Base-by-base conservation (phyloP, 352 stramenopile genomes). In the Peronosclerospora sorghi region DNA sequence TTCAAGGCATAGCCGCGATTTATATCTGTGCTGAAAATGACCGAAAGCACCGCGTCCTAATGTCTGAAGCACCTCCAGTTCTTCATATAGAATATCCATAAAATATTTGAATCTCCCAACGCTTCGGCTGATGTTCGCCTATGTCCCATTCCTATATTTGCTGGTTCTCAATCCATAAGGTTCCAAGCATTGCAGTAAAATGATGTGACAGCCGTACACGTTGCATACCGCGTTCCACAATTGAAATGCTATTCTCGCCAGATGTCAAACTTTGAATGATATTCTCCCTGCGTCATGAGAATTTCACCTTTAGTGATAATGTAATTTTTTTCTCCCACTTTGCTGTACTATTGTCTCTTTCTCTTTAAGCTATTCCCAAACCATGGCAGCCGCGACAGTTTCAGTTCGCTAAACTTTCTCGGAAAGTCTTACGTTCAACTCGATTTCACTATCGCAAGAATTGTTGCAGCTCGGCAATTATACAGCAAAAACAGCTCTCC, bases 401-500 rank as follows among this genome's bases (percentile, higher is more conserved):
- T 71, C 30, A 85, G 57, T 35, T 81, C 80, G 41, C 71, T 46
- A 82, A 41, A 30, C 86, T 88, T 55, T 85, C 73, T 30, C 76
- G 64, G 42, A 85, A 88, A 0, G 65, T 72, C 41, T 82, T 83
- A 13, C 76, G 73, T 32, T 88, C 76, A 0, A 88, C 35, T 82
- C 59, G 0, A 79, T 72, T 13, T 74, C 65, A 0, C 66, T 72
- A 77, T 58, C 0, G 78, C 64, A 0, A 70, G 70, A 35, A 96
- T 95, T 52, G 92, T 97, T 6, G 95, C 96, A 2, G 95, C 94
- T 39, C 95, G 95, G 95, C 62, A 88, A 52, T 97, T 97, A 63
- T 97, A 98, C 50, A 98, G 73, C 34, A 99, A 62, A 4, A 95
- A 94, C 1, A 98, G 59, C 55, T 99, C 96, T 20, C 96, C 96